phyloP scores from a whole-genome alignment of 768 basidiomycete species.

The Symmetrospora coprosmae region DNA sequence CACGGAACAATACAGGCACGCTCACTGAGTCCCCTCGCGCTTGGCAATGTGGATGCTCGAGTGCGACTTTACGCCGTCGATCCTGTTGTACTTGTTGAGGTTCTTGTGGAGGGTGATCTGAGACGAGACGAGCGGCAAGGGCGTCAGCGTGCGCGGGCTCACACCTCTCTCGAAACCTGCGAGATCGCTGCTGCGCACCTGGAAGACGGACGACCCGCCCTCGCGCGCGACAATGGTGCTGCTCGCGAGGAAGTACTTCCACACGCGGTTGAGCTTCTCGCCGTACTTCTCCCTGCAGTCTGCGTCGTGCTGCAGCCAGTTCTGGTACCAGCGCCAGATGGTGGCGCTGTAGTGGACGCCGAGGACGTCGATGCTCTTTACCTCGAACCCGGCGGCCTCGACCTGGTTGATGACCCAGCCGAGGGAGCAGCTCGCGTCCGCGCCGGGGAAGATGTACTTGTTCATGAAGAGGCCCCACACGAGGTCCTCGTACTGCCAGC shows the following conservation, averaged over 20 bases:
- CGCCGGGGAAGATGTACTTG: conserved; percentile 97
- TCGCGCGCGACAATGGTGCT: conserved; percentile 70
- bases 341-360: conserved; percentile 92
- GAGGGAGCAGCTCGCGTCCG: conserved; percentile 87
- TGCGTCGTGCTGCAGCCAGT: conserved; percentile 83
- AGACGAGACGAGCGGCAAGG: not conserved
- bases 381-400: conserved; percentile 84
- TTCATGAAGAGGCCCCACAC: conserved; percentile 97
- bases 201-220: conserved; percentile 84
- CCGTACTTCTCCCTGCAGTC: conserved; percentile 79
- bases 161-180: not conserved
- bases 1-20: not conserved
- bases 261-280: conserved; percentile 80
- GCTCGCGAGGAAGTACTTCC: conserved; percentile 94
- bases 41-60: conserved; percentile 26
- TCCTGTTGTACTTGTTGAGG: conserved; percentile 83
- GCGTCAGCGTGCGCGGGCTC: not conserved
- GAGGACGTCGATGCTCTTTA: conserved; percentile 89
- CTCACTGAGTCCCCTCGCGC: conserved; percentile 22
- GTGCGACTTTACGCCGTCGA: conserved; percentile 52
- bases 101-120: conserved; percentile 90
- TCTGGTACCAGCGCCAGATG: conserved; percentile 40
- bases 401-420: conserved; percentile 71
- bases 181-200: conserved; percentile 35
- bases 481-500: conserved; percentile 98